Base-by-base conservation (phyloP, 2,329 filamentous ascomycete genomes). In the Paecilomyces formosus region DNA sequence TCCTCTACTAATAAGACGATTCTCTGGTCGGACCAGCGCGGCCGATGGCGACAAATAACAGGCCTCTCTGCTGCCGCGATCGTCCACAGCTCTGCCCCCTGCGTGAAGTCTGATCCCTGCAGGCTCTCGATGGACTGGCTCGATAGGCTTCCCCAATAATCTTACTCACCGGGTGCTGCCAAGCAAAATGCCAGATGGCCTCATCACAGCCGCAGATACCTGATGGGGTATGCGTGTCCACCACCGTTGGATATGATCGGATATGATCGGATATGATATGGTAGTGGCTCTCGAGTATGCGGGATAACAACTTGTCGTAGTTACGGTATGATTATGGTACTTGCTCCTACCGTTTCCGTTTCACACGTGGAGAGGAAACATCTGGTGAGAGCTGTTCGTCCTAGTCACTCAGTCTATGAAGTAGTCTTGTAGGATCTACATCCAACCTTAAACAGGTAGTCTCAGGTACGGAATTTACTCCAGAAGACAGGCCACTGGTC, bases 121-220 rank as follows among this genome's bases (percentile, higher is more conserved):
- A 26, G 3, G 24, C 24, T 26, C 24, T 26, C 13, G 35, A n/a
- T 2, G 35, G 6, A 6, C 33, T n/a, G 35, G 35, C 24, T 26
- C 24, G 35, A 39, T 39, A 12, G 13, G 15, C 13, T 6, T 15
- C 35, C 35, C 13, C 35, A 39, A 39, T 39, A 12, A n/a, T n/a
- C n/a, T 13, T 13, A 15, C 3, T 39, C 35, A 39, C 7, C 35
- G 13, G 35, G 13, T 15, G 15, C 63, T 60, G 69, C 69, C 70
- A 72, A 72, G 70, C n/a, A 18, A 66, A 67, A 70, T 70, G 70
- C 70, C 70, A 71, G 69, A 70, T 72, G 64, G 66, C 67, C 68
- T 68, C 60, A 61, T 58, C 4, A 18, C 33, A 45, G 39, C 39
- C 39, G 39, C 39, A 45, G 39, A 45, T 45, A 18, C n/a, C 39